Percentiles rank a stretch among this genome's conserved stretches.
phyloP scores from a whole-genome alignment of 768 basidiomycete species.

The Exidia glandulosa region DNA sequence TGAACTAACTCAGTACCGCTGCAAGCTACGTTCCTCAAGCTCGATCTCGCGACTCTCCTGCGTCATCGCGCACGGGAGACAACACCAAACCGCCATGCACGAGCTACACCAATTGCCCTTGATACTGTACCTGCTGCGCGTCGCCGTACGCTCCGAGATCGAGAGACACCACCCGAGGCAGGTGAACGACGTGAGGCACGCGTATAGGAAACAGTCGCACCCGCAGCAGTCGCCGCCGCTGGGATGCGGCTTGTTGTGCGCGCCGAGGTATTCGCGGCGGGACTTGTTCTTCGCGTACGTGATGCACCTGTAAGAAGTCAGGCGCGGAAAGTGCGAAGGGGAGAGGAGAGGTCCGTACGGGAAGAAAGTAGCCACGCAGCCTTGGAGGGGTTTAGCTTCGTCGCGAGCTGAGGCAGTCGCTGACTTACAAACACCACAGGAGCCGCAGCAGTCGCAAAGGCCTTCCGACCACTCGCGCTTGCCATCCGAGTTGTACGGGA shows the following conservation, averaged over 20 bases:
- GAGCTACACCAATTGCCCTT: conserved; percentile 32
- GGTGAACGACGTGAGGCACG: conserved; percentile 3
- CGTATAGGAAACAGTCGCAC: conserved; percentile 12
- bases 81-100: conserved; percentile 30
- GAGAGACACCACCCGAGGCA: conserved; percentile 26
- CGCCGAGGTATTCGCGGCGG: conserved; percentile 22
- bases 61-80: conserved; percentile 35
- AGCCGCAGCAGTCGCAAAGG: conserved; percentile 14
- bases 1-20: background rate
- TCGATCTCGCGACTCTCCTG: conserved; percentile 39
- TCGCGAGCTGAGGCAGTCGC: too few relatives aligned
- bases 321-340: background rate
- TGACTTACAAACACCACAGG: conserved; percentile 15
- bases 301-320: conserved; percentile 14
- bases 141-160: conserved; percentile 25
- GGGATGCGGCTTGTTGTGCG: conserved; percentile 24
- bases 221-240: conserved; percentile 18
- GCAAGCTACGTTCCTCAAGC: conserved; percentile 27
- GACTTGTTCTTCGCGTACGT: conserved; percentile 26
- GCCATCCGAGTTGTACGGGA: conserved; percentile 16
- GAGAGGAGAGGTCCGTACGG: conserved; percentile 10
- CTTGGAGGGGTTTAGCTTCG: too few relatives aligned
- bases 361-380: conserved; percentile 29
- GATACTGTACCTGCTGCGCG: conserved; percentile 36
- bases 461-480: conserved; percentile 22